Evolutionary conservation across 1,284 basidiomycete genomes (phyloP).

Genomic region (Ceratobasidium sp.): DNA sequence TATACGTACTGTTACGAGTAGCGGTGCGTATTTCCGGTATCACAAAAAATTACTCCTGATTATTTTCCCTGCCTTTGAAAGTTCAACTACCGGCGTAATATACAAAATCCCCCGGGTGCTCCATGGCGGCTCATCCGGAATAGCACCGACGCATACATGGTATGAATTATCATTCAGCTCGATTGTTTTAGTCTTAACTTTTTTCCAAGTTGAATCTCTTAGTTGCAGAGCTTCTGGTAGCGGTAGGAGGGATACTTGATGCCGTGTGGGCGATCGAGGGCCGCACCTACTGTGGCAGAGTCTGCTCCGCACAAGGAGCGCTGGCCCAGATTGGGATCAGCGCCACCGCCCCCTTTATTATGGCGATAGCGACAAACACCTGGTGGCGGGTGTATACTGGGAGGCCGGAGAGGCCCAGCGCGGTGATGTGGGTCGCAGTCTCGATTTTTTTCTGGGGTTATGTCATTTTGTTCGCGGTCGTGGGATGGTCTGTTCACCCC

Average conservation of each 20-base stretch:
- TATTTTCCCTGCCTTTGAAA: neutral
- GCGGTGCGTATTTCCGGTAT: neutral
- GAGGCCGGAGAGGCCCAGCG: neutral
- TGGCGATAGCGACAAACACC: neutral
- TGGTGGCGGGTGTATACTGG: neutral
- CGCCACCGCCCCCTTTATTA: neutral
- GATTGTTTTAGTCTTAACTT: neutral
- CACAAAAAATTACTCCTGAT: too few species aligned
- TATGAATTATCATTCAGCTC: neutral
- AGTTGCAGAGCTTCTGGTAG: constrained; percentile 39
- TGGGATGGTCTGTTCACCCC: neutral
- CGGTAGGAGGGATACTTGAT: constrained; percentile 40
- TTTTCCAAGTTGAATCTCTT: constrained; percentile 34
- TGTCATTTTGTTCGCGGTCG: neutral
- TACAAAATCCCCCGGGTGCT: neutral
- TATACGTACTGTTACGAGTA: neutral
- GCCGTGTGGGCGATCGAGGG: constrained; percentile 36
- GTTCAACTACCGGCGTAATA: neutral
- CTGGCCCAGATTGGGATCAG: constrained; percentile 41
- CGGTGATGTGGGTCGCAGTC: neutral
- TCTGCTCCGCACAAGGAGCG: constrained; percentile 40
- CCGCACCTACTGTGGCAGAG: constrained; percentile 37
- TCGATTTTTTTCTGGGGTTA: neutral
- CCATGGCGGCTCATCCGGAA: neutral
- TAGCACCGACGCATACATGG: constrained; percentile 33